Base-by-base conservation (phyloP, 345 rosid genomes). In the Nephelium lappaceum region DNA sequence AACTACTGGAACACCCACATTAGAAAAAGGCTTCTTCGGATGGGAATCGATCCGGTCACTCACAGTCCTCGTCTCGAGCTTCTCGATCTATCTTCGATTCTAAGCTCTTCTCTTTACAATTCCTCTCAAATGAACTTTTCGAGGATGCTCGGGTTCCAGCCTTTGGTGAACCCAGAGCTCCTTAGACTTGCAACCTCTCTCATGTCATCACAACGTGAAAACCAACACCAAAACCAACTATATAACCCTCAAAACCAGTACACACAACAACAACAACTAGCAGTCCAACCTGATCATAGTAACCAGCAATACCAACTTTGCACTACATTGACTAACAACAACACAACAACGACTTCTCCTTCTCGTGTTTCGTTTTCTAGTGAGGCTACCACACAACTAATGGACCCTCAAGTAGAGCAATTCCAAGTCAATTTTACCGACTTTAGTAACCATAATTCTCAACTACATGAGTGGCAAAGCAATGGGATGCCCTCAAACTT, bases 31-130 rank as follows among this genome's bases (percentile, higher is more conserved):
- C 81, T 93, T 41, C 92, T 93, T 36, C 87, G 93, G 47, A 91
- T 93, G 95, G 98, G 98, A 45, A 91, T 93, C 11, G 98, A 93
- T 81, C 98, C 98, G 1, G 98, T 93, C 11, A 93, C 95, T 24
- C 98, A 91, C 64, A 78, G 84, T 81, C 94, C 94, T 0, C 84
- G 95, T 24, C 91, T 91, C 16, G 95, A 91, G 69, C 94, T 91
- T 61, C 91, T 90, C 5, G 91, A 93, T 47, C 86, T 93, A 23
- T 91, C 95, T 78, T 85, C 93, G 5, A 84, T 91, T 47, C 75
- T 90, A 15, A 81, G 80, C 80, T 83, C 92, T 19, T 85, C 91
- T 25, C 80, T 84, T 16, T 87, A 84, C 85, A 81, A 72, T 69
- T 82, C 91, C 0, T 82, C 93, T 45, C 93, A 87, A 69, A 58